phyloP scores from a whole-genome alignment of 257 asterid genomes.

The Anisodus tanguticus region DNA sequence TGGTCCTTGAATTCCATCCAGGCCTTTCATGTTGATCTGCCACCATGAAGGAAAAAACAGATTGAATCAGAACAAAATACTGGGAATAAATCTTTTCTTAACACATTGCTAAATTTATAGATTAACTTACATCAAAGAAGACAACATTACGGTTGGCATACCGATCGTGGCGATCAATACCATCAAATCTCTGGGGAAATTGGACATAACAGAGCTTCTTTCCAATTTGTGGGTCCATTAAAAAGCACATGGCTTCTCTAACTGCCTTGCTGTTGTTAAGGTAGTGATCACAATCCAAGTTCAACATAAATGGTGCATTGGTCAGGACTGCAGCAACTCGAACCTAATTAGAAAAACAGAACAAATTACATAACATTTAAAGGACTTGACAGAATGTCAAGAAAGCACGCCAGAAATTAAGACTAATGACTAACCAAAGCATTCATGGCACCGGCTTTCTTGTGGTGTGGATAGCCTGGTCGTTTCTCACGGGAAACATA shows the following conservation, averaged over 20 bases:
- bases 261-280: constrained; percentile 82
- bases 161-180: constrained; percentile 85
- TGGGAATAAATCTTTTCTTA: not conserved
- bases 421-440: constrained; percentile 55
- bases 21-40: constrained; percentile 88
- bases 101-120: not conserved
- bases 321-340: constrained; percentile 87
- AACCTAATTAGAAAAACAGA: constrained; percentile 43
- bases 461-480: constrained; percentile 83
- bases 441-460: constrained; percentile 92
- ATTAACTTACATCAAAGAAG: constrained; percentile 72
- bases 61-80: not conserved
- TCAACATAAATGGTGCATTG: constrained; percentile 82
- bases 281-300: constrained; percentile 89
- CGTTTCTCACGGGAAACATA: constrained; percentile 88
- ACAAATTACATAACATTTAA: not conserved
- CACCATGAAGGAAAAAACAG: constrained; percentile 8
- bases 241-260: constrained; percentile 86
- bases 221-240: constrained; percentile 85
- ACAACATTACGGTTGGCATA: constrained; percentile 87
- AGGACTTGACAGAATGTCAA: not conserved
- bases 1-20: constrained; percentile 89
- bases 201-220: constrained; percentile 90
- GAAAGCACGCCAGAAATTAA: not conserved
- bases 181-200: constrained; percentile 84